These are phyloP conservation scores for Colletotrichum brevisporum DNA, from an alignment of 2,329 filamentous ascomycete species.

Conservation along the genomic window DNA sequence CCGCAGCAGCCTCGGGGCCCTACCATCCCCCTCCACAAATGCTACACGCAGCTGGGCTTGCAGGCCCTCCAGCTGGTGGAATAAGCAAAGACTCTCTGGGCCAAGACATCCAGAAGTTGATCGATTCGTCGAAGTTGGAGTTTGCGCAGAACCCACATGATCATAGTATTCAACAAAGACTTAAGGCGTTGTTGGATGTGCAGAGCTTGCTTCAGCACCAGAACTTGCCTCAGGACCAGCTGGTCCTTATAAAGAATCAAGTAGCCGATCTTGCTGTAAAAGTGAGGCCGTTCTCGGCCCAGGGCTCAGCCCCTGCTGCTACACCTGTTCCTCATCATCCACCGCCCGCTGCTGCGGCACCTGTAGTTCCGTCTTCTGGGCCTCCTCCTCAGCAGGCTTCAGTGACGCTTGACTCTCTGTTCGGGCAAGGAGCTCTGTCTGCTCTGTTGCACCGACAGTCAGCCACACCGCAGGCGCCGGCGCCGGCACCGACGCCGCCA, in stretches of 20 bases:
- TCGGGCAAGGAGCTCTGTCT: slow-evolving; percentile 73
- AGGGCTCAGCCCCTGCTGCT: slow-evolving; percentile 57
- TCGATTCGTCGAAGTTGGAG: slow-evolving; percentile 79
- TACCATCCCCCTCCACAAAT: slow-evolving; percentile 59
- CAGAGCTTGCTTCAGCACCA: slow-evolving; percentile 85
- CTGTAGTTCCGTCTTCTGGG: slow-evolving; percentile 50
- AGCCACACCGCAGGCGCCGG: slow-evolving; percentile 62
- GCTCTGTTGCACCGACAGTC: slow-evolving; percentile 69
- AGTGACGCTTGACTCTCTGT: slow-evolving; percentile 70
- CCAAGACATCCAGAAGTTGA: slow-evolving; percentile 85
- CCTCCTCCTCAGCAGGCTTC: slow-evolving; percentile 37
- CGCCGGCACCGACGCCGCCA: slow-evolving; percentile 60
- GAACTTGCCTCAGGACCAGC: slow-evolving; percentile 83
- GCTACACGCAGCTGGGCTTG: slow-evolving; percentile 55
- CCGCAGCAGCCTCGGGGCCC: slow-evolving; percentile 51
- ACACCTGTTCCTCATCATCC: slow-evolving; percentile 52
- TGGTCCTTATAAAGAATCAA: slow-evolving; percentile 88
- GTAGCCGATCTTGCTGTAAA: slow-evolving; percentile 82
- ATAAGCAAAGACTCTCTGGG: slow-evolving; percentile 82
- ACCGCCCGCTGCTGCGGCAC: slow-evolving; percentile 51
- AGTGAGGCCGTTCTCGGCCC: slow-evolving; percentile 65
- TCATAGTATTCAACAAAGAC: slow-evolving; percentile 79
- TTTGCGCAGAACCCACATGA: slow-evolving; percentile 84
- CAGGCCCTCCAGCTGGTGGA: slow-evolving; percentile 50
- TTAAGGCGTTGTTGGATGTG: slow-evolving; percentile 88